Evolutionary conservation across 352 stramenopile species (phyloP).

Genomic region (Globisporangium canariense): DNA sequence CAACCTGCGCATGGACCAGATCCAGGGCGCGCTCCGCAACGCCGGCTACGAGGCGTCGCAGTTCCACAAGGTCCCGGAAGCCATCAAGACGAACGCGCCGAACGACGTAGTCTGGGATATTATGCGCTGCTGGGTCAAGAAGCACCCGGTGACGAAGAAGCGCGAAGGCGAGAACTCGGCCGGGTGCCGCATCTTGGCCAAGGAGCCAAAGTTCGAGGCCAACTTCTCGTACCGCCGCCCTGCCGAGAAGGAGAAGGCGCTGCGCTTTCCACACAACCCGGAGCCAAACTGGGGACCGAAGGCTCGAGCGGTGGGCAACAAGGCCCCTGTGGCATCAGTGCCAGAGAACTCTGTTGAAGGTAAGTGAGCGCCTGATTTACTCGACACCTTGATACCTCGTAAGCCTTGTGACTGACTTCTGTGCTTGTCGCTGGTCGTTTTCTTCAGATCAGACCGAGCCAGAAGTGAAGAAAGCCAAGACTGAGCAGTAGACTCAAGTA

Average conservation of each 20-base stretch:
- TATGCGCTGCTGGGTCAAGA: constrained; percentile 94
- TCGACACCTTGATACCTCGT: constrained; percentile 6
- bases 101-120: constrained; percentile 98
- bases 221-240: constrained; percentile 76
- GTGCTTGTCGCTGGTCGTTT: neutral
- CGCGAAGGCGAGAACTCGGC: constrained; percentile 72
- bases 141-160: constrained; percentile 92
- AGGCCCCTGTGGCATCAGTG: constrained; percentile 20
- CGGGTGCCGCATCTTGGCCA: constrained; percentile 82
- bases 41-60: constrained; percentile 96
- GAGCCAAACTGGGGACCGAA: constrained; percentile 97
- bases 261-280: constrained; percentile 93
- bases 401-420: neutral
- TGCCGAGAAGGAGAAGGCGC: constrained; percentile 86
- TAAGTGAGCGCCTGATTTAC: constrained; percentile 11
- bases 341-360: constrained; percentile 24
- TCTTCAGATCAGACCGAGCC: constrained; percentile 47
- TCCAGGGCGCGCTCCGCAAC: constrained; percentile 94
- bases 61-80: constrained; percentile 97
- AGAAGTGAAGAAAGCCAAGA: constrained; percentile 81
- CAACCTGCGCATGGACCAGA: constrained; percentile 91
- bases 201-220: constrained; percentile 81
- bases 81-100: constrained; percentile 98
- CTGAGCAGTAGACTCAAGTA: constrained; percentile 30
- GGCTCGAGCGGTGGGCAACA: constrained; percentile 79